Evolutionary conservation across 768 basidiomycete genomes (phyloP), one percentile per base, ranked within the genome.

Genomic region (Lactifluus piperatus): DNA sequence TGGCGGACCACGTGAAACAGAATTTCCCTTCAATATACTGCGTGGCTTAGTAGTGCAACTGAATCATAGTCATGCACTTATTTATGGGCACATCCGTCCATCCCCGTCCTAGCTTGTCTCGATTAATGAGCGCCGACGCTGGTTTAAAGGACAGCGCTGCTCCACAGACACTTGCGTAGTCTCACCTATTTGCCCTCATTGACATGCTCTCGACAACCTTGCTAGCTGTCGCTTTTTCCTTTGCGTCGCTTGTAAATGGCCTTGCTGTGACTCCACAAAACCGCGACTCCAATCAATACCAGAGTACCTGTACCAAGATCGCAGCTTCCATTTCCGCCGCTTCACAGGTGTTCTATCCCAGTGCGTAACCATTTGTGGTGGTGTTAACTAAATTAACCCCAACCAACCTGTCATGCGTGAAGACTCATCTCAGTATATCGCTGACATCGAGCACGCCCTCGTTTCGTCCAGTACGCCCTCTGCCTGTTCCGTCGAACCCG

Each of bases 401-500:
- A 8, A 16, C 27, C 14, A 10, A 45, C 8, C 18, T 51, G 30
- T 45, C 11, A 9, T 2, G n/a, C 18, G 41, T 26, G 29, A 54
- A 65, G 64, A 16, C 18, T n/a, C 58, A 14, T 1, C 49, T n/a
- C 16, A 51, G 10, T 65, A 63, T n/a, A 6, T 13, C 0, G 27
- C 30, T 7, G 62, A 65, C 30, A 61, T 32, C 11, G 18, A 22
- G 4, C 65, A 65, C 24, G 41, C 44, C 30, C 14, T 41, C 16
- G 5, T 7, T 6, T 58, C 65, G 1, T 51, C 47, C 32, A 36
- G 48, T 5, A 5, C 39, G 30, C n/a, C 10, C 2, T 56, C 65
- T n/a, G 32, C 54, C 20, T 66, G 65, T 46, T 65, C 64, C 0
- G 64, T 66, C 4, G 65, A 66, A 37, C 65, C 65, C 3, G 65